Conservation (phyloP, 164 flowering plant species). For the Berberis vulgaris region DNA sequence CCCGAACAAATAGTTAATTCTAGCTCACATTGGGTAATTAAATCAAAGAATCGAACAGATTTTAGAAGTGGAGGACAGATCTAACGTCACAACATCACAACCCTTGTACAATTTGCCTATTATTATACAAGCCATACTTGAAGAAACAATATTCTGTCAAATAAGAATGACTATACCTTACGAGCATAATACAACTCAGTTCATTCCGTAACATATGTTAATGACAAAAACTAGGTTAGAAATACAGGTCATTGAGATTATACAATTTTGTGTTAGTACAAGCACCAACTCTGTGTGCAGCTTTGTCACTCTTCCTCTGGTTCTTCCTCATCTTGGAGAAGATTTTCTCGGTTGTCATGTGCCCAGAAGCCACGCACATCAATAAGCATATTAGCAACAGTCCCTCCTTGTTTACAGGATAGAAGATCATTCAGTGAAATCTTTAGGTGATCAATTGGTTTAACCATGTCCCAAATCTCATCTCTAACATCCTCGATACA, state of each 20-base stretch:
- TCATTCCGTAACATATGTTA: neutral
- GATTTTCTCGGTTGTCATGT: conserved; percentile 96
- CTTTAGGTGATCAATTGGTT: conserved; percentile 72
- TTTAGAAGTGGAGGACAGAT: no score
- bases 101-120: no score
- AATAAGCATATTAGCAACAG: conserved; percentile 96
- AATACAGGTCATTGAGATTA: neutral
- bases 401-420: conserved; percentile 91
- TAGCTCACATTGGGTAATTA: no score
- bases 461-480: conserved; percentile 99
- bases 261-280: conserved; percentile 12
- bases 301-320: conserved; percentile 77
- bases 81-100: no score
- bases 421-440: conserved; percentile 74
- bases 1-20: no score
- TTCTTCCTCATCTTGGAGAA: conserved; percentile 97
- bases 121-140: no score
- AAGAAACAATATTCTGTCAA: no score
- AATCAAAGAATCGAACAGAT: no score
- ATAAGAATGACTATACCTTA: no score
- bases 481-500: conserved; percentile 95
- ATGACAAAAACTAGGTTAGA: neutral
- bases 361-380: conserved; percentile 99
- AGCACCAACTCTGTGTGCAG: neutral
- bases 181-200: neutral